These are phyloP conservation scores for Globisporangium canariense DNA, from an alignment of 352 stramenopile genomes.

Conservation along the genomic window DNA sequence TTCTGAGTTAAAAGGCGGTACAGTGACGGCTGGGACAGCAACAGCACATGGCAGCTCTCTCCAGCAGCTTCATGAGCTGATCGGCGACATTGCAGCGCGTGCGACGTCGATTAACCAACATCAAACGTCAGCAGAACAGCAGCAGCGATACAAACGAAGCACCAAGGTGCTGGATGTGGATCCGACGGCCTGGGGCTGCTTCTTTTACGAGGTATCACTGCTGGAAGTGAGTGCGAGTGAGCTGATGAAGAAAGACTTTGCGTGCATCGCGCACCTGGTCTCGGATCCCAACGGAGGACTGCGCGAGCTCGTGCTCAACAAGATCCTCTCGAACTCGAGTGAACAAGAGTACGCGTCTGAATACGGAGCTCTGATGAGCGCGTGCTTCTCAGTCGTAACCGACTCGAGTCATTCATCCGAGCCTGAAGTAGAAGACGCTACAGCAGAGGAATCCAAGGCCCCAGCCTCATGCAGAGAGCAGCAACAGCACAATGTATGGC, in stretches of 20 bases:
- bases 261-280: slow-evolving; percentile 5
- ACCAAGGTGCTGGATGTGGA: not conserved
- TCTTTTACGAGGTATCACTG: not conserved
- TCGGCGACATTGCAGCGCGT: not conserved
- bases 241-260: slow-evolving; percentile 9
- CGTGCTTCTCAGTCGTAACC: slow-evolving; percentile 23
- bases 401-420: not conserved
- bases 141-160: not conserved
- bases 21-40: not conserved
- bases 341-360: not conserved
- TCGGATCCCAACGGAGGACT: not conserved
- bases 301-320: slow-evolving; percentile 27
- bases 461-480: not conserved
- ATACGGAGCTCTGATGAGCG: slow-evolving; percentile 26
- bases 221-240: slow-evolving; percentile 8
- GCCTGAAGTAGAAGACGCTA: not conserved
- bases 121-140: not conserved
- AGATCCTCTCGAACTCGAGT: not conserved
- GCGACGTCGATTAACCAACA: not conserved
- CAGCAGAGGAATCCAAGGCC: not conserved
- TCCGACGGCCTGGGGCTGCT: slow-evolving; percentile 8
- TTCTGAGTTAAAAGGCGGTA: not conserved
- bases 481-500: slow-evolving; percentile 8
- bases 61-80: slow-evolving; percentile 2
- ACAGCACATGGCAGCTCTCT: not conserved